Evolutionary conservation across 805 yeast genomes (phyloP).

Genomic region (Pachysolen tannophilus): DNA sequence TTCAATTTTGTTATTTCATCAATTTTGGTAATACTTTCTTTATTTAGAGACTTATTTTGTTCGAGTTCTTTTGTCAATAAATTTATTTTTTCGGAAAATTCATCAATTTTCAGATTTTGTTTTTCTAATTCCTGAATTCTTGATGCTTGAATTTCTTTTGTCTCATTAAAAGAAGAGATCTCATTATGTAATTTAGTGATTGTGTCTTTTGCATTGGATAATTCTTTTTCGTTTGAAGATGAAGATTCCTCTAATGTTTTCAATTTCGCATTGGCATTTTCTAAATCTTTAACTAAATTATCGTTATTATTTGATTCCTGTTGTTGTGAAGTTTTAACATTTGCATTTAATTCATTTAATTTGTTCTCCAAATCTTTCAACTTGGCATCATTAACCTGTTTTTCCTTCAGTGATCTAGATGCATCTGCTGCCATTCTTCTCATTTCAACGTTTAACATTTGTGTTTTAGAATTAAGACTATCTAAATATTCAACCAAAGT

Average conservation of each 20-base stretch:
- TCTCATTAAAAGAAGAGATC: too few relatives aligned
- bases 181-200: too few relatives aligned
- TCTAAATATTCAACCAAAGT: constrained; percentile 61
- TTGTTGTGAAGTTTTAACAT: too few relatives aligned
- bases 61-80: constrained; percentile 9
- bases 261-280: too few relatives aligned
- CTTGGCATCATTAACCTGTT: neutral
- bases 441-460: constrained; percentile 59
- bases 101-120: constrained; percentile 2
- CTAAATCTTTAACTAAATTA: too few relatives aligned
- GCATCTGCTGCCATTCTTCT: constrained; percentile 33
- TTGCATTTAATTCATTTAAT: constrained; percentile 15
- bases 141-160: constrained; percentile 1
- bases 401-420: constrained; percentile 1
- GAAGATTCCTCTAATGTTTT: neutral
- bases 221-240: too few relatives aligned
- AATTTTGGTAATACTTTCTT: constrained; percentile 9
- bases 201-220: too few relatives aligned
- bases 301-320: too few relatives aligned
- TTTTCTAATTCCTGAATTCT: constrained; percentile 1
- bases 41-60: constrained; percentile 5
- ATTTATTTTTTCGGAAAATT: constrained; percentile 3
- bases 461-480: constrained; percentile 52
- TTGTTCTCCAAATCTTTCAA: constrained; percentile 8
- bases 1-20: neutral